These are phyloP conservation scores for Hyaloperonospora brassicae DNA, from an alignment of 352 stramenopile species.

Conservation along the genomic window DNA sequence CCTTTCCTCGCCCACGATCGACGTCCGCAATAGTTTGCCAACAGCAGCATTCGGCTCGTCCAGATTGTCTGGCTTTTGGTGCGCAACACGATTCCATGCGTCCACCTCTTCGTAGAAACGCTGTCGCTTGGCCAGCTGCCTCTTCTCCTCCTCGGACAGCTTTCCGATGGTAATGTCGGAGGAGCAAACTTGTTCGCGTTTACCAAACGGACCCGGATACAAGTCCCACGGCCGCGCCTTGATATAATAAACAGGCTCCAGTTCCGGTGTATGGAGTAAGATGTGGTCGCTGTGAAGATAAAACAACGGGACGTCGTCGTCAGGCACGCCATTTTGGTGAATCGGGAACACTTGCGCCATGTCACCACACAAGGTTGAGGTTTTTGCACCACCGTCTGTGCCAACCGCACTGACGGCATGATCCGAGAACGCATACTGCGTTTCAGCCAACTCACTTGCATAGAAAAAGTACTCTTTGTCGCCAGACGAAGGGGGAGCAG, in stretches of 20 bases:
- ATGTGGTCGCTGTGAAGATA: conserved; percentile 57
- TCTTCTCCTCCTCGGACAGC: too few species aligned
- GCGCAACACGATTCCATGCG: too few species aligned
- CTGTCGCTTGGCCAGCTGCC: too few species aligned
- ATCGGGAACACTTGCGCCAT: conserved; percentile 30
- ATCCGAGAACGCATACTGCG: conserved; percentile 34
- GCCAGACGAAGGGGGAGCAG: conserved; percentile 32
- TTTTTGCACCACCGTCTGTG: conserved; percentile 22
- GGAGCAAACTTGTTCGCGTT: too few species aligned
- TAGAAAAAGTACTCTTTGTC: conserved; percentile 45
- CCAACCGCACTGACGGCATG: conserved; percentile 39
- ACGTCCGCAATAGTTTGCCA: too few species aligned
- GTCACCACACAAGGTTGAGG: conserved; percentile 38
- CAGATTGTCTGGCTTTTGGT: too few species aligned
- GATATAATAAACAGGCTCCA: conserved; percentile 35
- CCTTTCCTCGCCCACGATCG: too few species aligned
- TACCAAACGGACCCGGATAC: too few species aligned
- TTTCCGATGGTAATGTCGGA: too few species aligned
- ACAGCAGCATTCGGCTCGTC: too few species aligned
- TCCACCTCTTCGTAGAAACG: too few species aligned
- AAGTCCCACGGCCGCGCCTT: conserved; percentile 28
- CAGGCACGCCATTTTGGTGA: conserved; percentile 21
- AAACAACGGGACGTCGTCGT: too few species aligned
- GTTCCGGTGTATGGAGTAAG: conserved; percentile 24
- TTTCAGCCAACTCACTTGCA: conserved; percentile 36